Evolutionary conservation across 345 rosid genomes (phyloP), one percentile per base, ranked within the genome.

Genomic region (Bretschneidera sinensis): DNA sequence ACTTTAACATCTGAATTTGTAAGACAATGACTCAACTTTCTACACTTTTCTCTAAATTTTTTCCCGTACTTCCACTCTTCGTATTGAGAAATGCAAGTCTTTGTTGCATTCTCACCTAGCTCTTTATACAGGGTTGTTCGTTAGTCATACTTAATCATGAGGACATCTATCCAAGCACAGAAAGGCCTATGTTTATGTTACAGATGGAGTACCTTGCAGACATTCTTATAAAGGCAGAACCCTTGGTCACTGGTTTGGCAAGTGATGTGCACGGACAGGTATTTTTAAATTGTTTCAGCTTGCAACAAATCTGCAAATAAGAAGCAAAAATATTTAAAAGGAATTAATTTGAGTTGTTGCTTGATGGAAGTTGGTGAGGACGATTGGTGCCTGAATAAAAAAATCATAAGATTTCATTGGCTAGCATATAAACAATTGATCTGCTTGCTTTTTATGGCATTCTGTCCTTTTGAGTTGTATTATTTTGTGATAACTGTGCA

Each of bases 251-350:
- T 50, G 99, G 97, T 64, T 78, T 89, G 76, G 99, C 97, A 17
- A 74, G 81, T 74, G 97, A 89, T 69, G 95, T 92, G 54, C 96
- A 92, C 21, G 98, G 98, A 28, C 96, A 90, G 92, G 97, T 90
- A 75, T 51, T 67, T 55, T 31, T 9, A 1, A 39, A 39, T 39
- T 2, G 1, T 39, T 39, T 28, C 33, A 4, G 45, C 45, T 39
- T 39, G 45, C 10, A 39, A 9, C 9, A 9, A 31, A 13, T 13
- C 4, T 39, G 11, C 6, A 1, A 9, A 4, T 39, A 39, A 39
- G 15, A 39, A 39, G 15, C 45, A 39, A 8, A 28, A 39, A 13
- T 39, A 5, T 5, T 39, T 39, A 1, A 11, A 39, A 39, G 10
- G 6, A 39, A 39, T 39, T 39, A 39, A 14, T 39, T 14, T 39